Evolutionary conservation across 2,329 filamentous ascomycete genomes (phyloP).

Genomic region (Alternaria sp.): DNA sequence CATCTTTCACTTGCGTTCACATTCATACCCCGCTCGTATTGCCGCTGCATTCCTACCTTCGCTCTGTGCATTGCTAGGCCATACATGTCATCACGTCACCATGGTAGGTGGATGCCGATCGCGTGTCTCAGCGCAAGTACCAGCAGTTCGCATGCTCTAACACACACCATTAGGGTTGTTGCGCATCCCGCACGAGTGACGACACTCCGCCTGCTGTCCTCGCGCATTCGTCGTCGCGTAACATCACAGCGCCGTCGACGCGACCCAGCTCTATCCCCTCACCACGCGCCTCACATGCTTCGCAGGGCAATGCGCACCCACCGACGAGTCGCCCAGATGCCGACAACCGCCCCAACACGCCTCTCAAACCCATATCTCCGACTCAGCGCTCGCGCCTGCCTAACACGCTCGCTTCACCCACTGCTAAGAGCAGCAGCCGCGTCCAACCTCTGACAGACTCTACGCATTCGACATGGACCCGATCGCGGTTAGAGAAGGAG

Average conservation of each 20-base stretch:
- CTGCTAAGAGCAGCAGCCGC: conserved; percentile 26
- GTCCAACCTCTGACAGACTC: conserved; percentile 29
- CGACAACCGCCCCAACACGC: conserved; percentile 33
- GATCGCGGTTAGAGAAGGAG: conserved; percentile 71
- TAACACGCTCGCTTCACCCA: conserved; percentile 31
- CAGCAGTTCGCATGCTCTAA: conserved; percentile 6
- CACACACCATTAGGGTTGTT: conserved; percentile 27
- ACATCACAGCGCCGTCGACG: conserved; percentile 38
- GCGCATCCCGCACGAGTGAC: conserved; percentile 20
- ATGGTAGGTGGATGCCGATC: conserved; percentile 18
- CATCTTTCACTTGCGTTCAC: not conserved
- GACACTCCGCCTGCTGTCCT: conserved; percentile 9
- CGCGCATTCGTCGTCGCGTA: conserved; percentile 32
- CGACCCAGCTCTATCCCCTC: conserved; percentile 23
- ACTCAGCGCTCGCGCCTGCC: conserved; percentile 38
- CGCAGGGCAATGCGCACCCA: conserved; percentile 13
- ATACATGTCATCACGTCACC: conserved; percentile 9
- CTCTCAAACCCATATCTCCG: conserved; percentile 33
- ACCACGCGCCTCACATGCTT: conserved; percentile 29
- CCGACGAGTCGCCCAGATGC: conserved; percentile 12
- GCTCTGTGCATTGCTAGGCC: conserved; percentile 4
- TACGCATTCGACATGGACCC: conserved; percentile 55
- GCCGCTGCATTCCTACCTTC: not conserved
- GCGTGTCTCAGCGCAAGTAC: not conserved
- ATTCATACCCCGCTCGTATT: not conserved